Conservation (phyloP, 345 rosid genomes). For the Corchorus olitorius region DNA sequence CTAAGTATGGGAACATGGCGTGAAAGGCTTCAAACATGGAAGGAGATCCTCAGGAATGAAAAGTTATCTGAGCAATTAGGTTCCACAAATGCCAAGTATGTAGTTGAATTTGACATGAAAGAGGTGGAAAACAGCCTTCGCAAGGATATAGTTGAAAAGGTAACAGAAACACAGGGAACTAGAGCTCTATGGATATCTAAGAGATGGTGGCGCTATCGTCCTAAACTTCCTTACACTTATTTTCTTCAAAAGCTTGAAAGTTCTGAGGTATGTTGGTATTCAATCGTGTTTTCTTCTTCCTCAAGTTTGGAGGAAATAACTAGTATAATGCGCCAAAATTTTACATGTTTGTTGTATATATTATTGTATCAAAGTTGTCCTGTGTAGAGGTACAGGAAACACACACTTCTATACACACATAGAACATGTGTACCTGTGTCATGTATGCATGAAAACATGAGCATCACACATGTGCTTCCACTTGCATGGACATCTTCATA, state of each 20-base stretch:
- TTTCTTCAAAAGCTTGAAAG: constrained; percentile 90
- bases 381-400: not conserved
- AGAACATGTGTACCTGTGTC: not conserved
- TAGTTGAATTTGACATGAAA: constrained; percentile 96
- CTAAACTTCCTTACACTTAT: constrained; percentile 86
- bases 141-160: constrained; percentile 68
- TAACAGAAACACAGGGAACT: constrained; percentile 59
- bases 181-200: constrained; percentile 95
- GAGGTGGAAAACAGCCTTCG: constrained; percentile 95
- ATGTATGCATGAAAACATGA: not conserved
- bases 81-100: constrained; percentile 67
- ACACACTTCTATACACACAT: no score
- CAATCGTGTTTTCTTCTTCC: constrained; percentile 2
- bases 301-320: not conserved
- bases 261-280: constrained; percentile 61
- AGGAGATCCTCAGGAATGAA: constrained; percentile 67
- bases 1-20: constrained; percentile 63
- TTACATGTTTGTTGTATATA: no score
- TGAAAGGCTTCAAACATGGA: constrained; percentile 74
- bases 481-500: not conserved
- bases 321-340: not conserved
- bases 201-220: constrained; percentile 99
- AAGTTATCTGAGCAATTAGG: constrained; percentile 64
- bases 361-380: not conserved
- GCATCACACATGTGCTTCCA: not conserved